Conservation (phyloP, 768 basidiomycete species). For the Rubroboletus pulcherrimus region DNA sequence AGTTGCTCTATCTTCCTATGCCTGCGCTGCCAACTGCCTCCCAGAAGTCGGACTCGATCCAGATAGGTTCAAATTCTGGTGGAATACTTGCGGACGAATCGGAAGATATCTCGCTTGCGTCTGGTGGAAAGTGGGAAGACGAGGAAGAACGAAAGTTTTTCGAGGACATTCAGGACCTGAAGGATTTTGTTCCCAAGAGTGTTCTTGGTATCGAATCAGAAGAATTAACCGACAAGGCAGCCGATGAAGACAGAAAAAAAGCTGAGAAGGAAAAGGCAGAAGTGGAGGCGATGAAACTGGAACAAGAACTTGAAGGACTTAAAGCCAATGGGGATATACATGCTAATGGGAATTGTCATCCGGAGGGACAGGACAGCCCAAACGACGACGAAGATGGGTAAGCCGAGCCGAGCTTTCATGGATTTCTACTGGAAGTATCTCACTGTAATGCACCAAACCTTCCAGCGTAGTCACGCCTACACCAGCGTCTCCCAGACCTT, state of each 20-base stretch:
- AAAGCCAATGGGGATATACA: conserved; percentile 33
- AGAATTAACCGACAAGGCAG: conserved; percentile 37
- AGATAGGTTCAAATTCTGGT: conserved; percentile 54
- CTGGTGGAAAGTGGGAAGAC: conserved; percentile 94
- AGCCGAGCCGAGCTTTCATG: conserved; percentile 1
- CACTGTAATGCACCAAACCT: conserved; percentile 38
- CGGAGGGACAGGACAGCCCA: conserved; percentile 13
- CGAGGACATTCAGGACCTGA: conserved; percentile 88
- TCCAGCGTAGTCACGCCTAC: conserved; percentile 54
- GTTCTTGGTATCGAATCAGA: conserved; percentile 68
- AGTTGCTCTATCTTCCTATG: conserved; percentile 78
- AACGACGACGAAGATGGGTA: conserved; percentile 32
- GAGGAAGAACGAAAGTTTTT: conserved; percentile 94
- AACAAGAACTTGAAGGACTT: conserved; percentile 72
- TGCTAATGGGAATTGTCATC: conserved; percentile 19
- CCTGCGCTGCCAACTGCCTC: conserved; percentile 81
- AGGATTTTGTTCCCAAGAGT: conserved; percentile 86
- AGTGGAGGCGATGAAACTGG: conserved; percentile 67
- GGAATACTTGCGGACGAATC: conserved; percentile 48
- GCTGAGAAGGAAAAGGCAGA: conserved; percentile 55
- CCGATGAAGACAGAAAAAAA: conserved; percentile 43
- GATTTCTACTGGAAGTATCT: conserved; percentile 17
- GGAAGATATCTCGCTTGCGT: conserved; percentile 47
- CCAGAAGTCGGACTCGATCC: conserved; percentile 77
- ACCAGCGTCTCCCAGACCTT: conserved; percentile 61